Evolutionary conservation across 148 eudicot species (phyloP).

Genomic region (Euryodendron excelsum): DNA sequence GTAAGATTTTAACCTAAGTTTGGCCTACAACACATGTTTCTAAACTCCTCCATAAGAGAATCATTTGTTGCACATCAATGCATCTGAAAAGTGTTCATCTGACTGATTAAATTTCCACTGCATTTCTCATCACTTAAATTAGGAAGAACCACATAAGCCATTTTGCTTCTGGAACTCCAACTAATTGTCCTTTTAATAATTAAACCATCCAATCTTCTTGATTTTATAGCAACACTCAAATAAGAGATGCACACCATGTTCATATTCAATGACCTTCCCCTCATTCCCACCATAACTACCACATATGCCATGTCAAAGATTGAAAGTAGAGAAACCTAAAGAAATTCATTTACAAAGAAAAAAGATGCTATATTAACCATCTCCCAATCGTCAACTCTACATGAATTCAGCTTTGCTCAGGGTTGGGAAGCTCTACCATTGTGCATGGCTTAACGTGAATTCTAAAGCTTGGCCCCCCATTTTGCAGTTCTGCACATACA

Average conservation of each 20-base stretch:
- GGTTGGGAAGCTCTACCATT: neutral
- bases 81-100: neutral
- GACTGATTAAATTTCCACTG: neutral
- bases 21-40: neutral
- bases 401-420: neutral
- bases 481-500: neutral
- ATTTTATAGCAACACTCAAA: neutral
- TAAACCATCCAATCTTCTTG: neutral
- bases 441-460: neutral
- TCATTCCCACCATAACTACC: neutral
- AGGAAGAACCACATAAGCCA: neutral
- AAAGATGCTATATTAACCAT: neutral
- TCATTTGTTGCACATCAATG: neutral
- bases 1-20: neutral
- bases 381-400: neutral
- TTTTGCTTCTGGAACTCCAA: neutral
- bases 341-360: neutral
- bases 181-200: neutral
- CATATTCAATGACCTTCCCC: neutral
- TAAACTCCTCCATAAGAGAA: neutral
- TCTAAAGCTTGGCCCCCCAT: neutral
- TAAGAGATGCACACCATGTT: neutral
- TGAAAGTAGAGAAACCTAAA: neutral
- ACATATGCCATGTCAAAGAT: neutral
- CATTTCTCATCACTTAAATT: neutral